phyloP scores from a whole-genome alignment of 2,329 filamentous ascomycete species.

The Dryadomyces quercus-mongolicae region DNA sequence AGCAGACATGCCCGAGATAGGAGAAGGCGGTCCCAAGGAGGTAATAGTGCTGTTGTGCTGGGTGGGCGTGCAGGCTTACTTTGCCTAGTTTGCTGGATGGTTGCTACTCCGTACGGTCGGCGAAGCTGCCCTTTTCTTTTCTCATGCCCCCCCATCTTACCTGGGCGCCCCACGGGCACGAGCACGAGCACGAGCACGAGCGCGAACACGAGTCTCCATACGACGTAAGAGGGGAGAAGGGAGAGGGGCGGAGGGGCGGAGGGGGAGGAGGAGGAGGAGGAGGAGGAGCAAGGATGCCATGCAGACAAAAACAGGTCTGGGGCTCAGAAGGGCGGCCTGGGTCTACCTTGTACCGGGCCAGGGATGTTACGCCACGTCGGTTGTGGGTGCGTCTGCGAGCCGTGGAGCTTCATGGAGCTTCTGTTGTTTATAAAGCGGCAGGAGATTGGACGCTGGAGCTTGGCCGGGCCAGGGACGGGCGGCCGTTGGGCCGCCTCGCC shows the following conservation, averaged over 20 bases:
- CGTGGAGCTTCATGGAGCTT: neutral
- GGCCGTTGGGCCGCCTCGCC: neutral
- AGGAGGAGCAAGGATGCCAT: neutral
- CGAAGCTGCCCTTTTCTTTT: no score
- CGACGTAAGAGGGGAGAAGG: no score
- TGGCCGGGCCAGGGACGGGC: neutral
- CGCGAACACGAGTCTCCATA: no score
- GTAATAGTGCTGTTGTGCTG: no score
- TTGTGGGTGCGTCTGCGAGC: neutral
- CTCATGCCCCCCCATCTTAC: no score
- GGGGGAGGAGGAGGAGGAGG: neutral
- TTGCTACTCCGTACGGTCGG: no score
- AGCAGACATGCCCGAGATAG: no score
- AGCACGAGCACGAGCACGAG: no score
- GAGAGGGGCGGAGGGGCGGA: neutral
- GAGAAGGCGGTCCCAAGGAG: no score
- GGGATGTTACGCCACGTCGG: neutral
- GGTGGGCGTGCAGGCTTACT: no score
- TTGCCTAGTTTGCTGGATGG: no score
- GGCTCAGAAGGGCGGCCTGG: neutral
- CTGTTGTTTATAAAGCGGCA: neutral
- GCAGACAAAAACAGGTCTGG: neutral
- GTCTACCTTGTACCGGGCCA: neutral
- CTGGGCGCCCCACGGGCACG: no score
- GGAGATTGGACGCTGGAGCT: neutral